Percentiles rank a stretch among this genome's conserved stretches.
Evolutionary conservation across 768 basidiomycete genomes (phyloP).

Genomic region (Boletus subcaerulescens): DNA sequence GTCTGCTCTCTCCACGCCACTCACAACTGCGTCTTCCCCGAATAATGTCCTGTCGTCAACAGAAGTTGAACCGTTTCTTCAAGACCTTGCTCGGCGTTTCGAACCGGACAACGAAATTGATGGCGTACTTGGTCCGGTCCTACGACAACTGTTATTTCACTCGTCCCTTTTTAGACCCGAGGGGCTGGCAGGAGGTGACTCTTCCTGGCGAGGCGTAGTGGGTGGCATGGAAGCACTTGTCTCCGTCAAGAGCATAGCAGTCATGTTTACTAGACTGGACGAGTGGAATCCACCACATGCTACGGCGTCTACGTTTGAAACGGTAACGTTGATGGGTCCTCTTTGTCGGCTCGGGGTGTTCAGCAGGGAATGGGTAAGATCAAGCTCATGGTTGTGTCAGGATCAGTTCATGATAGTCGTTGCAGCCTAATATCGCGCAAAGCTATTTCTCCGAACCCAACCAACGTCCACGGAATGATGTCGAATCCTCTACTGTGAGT

Average conservation of each 20-base stretch:
- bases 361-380: constrained; percentile 79
- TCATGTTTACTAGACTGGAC: constrained; percentile 71
- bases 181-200: constrained; percentile 69
- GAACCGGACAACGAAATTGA: constrained; percentile 77
- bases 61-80: constrained; percentile 77
- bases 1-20: constrained; percentile 64
- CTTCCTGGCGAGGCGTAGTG: constrained; percentile 83
- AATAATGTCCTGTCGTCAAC: constrained; percentile 54
- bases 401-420: background rate
- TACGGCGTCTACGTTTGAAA: constrained; percentile 61
- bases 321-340: constrained; percentile 73
- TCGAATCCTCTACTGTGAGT: constrained; percentile 81
- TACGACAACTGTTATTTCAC: constrained; percentile 60
- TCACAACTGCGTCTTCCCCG: constrained; percentile 47
- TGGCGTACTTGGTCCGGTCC: constrained; percentile 72
- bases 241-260: constrained; percentile 78
- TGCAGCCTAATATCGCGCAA: constrained; percentile 69
- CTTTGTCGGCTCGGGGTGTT: constrained; percentile 83
- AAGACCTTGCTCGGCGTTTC: constrained; percentile 80
- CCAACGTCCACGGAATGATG: constrained; percentile 67
- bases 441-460: constrained; percentile 86
- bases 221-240: constrained; percentile 79
- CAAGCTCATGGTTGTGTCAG: too few species aligned
- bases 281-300: constrained; percentile 68
- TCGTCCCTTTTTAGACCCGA: constrained; percentile 60